Evolutionary conservation across 345 rosid species (phyloP), one percentile per base, ranked within the genome.

Genomic region (Sonneratia alba): DNA sequence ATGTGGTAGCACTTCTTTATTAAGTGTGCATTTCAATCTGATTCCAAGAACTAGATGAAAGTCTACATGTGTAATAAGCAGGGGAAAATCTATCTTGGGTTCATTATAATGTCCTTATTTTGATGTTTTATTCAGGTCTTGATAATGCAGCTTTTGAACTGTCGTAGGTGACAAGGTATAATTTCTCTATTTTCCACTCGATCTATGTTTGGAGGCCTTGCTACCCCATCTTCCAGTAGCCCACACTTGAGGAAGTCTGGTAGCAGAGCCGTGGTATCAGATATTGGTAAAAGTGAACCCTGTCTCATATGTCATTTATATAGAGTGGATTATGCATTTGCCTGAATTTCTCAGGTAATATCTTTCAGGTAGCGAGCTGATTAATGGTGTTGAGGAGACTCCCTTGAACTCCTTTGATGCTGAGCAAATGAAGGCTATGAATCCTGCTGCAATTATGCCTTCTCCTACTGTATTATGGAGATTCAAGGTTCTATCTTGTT

Each of bases 171-270:
- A 43, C 34, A 36, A n/a, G 53, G 16, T 40, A 42, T 42, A 67
- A 15, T 49, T 43, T 22, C 21, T 45, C 36, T 48, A n/a, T 34
- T 48, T 15, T 48, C 64, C 67, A 34, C 8, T 65, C 66, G 64
- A 79, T 82, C 87, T 81, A 92, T 92, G 99, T 88, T 92, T 75
- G 96, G 90, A 45, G 87, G 89, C 66, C 83, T 81, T 47, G 87
- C 71, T 43, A 68, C 82, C 73, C 77, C 81, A 70, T 78, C 89
- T 51, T 77, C 72, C 66, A 85, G 86, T 72, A 90, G 92, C 76
- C 90, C 93, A 45, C 94, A 90, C 79, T 81, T 89, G 74, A 90
- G 94, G 86, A 89, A 87, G 87, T 78, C 97, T n/a, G 94, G 94
- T 79, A 87, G 93, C 84, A 85, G 90, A 76, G 76, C 81, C 13